Percentiles rank a stretch among this genome's conserved stretches.
Conservation (phyloP, 768 basidiomycete species). For the Coprinopsis sp. region DNA sequence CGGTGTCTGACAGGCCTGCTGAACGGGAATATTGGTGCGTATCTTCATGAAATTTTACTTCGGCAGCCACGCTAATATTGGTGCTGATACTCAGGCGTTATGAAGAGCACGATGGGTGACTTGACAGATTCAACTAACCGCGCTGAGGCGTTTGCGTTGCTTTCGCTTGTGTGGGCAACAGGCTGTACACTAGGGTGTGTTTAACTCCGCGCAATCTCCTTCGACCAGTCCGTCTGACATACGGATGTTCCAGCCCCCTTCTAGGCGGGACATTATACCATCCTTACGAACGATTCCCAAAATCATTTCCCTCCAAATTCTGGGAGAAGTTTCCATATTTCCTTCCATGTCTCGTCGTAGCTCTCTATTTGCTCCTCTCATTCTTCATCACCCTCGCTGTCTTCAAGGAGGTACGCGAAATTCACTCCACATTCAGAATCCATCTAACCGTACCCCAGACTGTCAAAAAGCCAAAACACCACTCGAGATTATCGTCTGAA, state of each 20-base stretch:
- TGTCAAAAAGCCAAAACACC: slow-evolving; percentile 11
- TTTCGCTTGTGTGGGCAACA: slow-evolving; percentile 37
- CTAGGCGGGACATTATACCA: slow-evolving; percentile 46
- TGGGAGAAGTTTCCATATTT: slow-evolving; percentile 59
- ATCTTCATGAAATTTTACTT: background rate
- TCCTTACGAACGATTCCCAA: slow-evolving; percentile 44
- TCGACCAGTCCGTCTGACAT: background rate
- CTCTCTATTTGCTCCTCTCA: slow-evolving; percentile 24
- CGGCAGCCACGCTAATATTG: background rate
- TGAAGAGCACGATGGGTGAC: slow-evolving; percentile 33
- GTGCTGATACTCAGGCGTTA: background rate
- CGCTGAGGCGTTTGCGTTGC: slow-evolving; percentile 33
- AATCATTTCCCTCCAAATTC: slow-evolving; percentile 34
- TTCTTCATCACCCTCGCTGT: slow-evolving; percentile 29
- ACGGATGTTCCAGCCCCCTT: slow-evolving; percentile 35
- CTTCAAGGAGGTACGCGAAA: slow-evolving; percentile 36
- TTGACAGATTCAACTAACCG: slow-evolving; percentile 39
- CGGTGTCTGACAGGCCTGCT: slow-evolving; percentile 52
- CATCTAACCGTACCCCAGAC: background rate
- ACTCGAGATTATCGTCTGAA: background rate
- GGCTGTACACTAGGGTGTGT: slow-evolving; percentile 33
- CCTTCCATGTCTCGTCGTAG: slow-evolving; percentile 49
- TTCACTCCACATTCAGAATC: background rate
- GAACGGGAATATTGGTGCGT: slow-evolving; percentile 51
- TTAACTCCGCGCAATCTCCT: background rate